phyloP scores from a whole-genome alignment of 2,329 filamentous ascomycete genomes.

The Colletotrichum theobromicola region DNA sequence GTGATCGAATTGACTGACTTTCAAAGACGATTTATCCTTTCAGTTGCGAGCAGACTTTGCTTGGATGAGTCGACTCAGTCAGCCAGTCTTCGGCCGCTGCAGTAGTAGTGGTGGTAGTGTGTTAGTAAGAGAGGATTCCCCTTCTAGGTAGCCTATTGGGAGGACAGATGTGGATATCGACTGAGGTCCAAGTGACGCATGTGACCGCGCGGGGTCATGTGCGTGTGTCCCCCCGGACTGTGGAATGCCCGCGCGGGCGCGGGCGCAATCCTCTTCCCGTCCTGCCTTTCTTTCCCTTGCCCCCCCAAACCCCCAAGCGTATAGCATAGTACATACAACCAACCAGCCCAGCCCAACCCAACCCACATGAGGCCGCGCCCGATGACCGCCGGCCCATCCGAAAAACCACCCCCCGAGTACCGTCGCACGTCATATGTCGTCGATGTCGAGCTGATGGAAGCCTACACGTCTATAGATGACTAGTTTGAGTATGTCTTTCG shows the following conservation, averaged over 20 bases:
- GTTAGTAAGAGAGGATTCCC: not conserved
- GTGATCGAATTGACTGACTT: not conserved
- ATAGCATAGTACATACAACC: not conserved
- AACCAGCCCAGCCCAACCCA: not conserved
- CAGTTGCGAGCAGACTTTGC: not conserved
- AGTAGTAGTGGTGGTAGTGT: too few species aligned
- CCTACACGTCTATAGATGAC: not conserved
- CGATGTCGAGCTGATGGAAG: not conserved
- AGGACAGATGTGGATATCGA: not conserved
- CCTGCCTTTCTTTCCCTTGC: not conserved
- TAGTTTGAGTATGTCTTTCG: not conserved
- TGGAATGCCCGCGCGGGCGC: not conserved
- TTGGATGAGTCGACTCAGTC: not conserved
- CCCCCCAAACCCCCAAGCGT: not conserved
- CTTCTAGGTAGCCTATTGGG: not conserved
- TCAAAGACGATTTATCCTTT: too few species aligned
- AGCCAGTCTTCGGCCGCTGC: not conserved
- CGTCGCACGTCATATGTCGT: not conserved
- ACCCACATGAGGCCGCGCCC: not conserved
- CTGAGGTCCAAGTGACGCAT: not conserved
- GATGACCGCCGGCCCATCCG: slow-evolving; percentile 9
- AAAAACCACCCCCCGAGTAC: not conserved
- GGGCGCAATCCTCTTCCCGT: not conserved
- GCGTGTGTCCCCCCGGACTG: not conserved
- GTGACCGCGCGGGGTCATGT: slow-evolving; percentile 14